These are phyloP conservation scores for Fomes fomentarius DNA, from an alignment of 1,284 basidiomycete species.

Conservation along the genomic window DNA sequence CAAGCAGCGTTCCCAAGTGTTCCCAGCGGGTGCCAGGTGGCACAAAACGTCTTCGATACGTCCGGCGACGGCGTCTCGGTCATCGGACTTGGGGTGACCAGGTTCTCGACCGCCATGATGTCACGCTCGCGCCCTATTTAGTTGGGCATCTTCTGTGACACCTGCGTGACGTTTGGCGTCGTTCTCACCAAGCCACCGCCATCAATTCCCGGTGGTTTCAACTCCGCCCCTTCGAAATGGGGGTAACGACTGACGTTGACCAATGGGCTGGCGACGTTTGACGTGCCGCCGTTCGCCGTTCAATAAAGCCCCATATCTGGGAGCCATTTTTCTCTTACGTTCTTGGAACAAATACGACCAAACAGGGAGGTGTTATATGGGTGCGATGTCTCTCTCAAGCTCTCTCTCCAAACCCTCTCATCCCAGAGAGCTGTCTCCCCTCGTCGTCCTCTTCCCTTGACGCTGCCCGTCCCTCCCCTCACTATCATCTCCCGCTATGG, in stretches of 20 bases:
- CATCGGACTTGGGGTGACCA: no score
- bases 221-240: conserved; percentile 23
- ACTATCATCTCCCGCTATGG: conserved; percentile 45
- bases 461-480: conserved; percentile 3
- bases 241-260: conserved; percentile 16
- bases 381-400: conserved; percentile 19
- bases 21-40: no score
- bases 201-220: conserved; percentile 18
- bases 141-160: conserved; percentile 14
- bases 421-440: conserved; percentile 9
- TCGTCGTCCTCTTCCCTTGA: conserved; percentile 3
- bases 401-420: conserved; percentile 27
- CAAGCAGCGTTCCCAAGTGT: no score
- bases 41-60: no score
- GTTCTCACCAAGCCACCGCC: conserved; percentile 11
- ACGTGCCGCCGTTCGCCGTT: conserved; percentile 26
- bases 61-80: no score
- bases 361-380: conserved; percentile 33
- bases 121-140: conserved; percentile 12
- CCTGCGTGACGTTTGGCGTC: conserved; percentile 14
- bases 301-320: conserved; percentile 25
- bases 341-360: conserved; percentile 28
- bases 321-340: conserved; percentile 21
- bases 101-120: conserved; percentile 7
- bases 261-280: conserved; percentile 19